Evolutionary conservation across 768 basidiomycete species (phyloP).

Genomic region (Arthromyces matolae): DNA sequence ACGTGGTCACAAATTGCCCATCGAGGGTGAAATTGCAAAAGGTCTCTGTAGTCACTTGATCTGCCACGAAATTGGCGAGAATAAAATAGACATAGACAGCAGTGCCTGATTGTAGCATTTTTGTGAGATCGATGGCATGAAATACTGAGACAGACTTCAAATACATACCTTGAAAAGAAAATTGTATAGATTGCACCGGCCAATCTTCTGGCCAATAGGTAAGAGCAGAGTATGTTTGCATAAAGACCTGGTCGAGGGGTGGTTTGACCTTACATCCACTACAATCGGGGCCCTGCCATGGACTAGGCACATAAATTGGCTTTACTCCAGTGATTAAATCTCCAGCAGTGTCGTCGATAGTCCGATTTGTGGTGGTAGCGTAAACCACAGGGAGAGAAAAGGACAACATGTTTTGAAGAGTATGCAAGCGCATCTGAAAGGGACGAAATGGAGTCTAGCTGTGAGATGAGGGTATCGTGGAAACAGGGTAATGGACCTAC

Average conservation of each 20-base stretch:
- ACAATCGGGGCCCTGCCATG: slow-evolving; percentile 19
- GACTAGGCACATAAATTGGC: slow-evolving; percentile 16
- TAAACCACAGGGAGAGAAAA: too few relatives aligned
- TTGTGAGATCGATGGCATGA: too few relatives aligned
- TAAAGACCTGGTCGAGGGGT: slow-evolving; percentile 5
- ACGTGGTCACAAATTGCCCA: slow-evolving; percentile 16
- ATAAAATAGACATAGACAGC: slow-evolving; percentile 38
- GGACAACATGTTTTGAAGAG: too few relatives aligned
- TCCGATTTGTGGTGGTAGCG: too few relatives aligned
- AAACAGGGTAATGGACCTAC: background rate
- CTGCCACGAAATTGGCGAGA: slow-evolving; percentile 27
- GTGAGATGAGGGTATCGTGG: too few relatives aligned
- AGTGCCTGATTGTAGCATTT: too few relatives aligned
- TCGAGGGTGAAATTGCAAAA: slow-evolving; percentile 32
- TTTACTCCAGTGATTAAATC: slow-evolving; percentile 5
- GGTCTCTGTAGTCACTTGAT: slow-evolving; percentile 22
- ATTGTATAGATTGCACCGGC: slow-evolving; percentile 11
- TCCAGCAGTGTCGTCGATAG: background rate
- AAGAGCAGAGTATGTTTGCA: slow-evolving; percentile 19
- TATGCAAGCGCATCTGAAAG: too few relatives aligned
- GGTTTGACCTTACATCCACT: slow-evolving; percentile 14
- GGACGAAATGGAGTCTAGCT: too few relatives aligned
- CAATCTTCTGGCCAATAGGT: slow-evolving; percentile 15
- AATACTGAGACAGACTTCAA: too few relatives aligned
- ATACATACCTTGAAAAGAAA: slow-evolving; percentile 18